Evolutionary conservation across 2,329 filamentous ascomycete species (phyloP).

Genomic region (Corynespora cassiicola): DNA sequence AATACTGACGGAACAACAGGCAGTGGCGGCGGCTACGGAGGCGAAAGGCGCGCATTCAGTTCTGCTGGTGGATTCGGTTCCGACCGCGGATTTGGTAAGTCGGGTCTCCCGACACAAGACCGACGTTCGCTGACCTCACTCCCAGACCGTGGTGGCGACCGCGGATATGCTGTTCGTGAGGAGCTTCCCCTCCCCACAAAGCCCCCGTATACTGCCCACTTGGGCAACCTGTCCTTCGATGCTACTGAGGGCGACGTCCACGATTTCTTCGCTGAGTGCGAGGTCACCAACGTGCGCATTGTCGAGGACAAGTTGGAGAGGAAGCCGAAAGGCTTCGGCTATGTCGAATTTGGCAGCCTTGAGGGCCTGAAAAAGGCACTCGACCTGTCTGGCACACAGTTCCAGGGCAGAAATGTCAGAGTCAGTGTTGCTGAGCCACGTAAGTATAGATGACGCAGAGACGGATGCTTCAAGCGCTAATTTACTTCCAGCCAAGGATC

Average conservation of each 20-base stretch:
- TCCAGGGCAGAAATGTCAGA: constrained; percentile 88
- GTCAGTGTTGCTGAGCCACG: constrained; percentile 97
- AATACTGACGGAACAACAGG: constrained; percentile 32
- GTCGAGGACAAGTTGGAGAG: constrained; percentile 95
- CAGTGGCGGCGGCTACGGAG: constrained; percentile 55
- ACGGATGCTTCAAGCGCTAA: constrained; percentile 18
- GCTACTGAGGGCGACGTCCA: constrained; percentile 82
- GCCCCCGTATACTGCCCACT: constrained; percentile 93
- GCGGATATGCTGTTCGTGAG: constrained; percentile 63
- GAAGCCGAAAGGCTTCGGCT: constrained; percentile 97
- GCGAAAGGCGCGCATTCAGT: constrained; percentile 57
- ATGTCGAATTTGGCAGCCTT: constrained; percentile 88
- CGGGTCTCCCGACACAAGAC: constrained; percentile 2
- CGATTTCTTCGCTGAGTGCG: constrained; percentile 84
- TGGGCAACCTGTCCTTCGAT: constrained; percentile 97
- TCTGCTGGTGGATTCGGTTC: constrained; percentile 45
- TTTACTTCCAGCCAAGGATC: constrained; percentile 75
- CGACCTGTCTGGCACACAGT: constrained; percentile 77
- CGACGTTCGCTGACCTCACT: constrained; percentile 16
- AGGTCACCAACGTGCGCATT: constrained; percentile 89
- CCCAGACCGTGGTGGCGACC: constrained; percentile 26
- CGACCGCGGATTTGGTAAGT: constrained; percentile 48
- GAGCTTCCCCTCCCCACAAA: constrained; percentile 85
- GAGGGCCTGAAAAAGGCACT: constrained; percentile 94
- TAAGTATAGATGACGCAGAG: constrained; percentile 61